Evolutionary conservation across 2,329 filamentous ascomycete genomes (phyloP).

Genomic region (Leptographium galeiforme): DNA sequence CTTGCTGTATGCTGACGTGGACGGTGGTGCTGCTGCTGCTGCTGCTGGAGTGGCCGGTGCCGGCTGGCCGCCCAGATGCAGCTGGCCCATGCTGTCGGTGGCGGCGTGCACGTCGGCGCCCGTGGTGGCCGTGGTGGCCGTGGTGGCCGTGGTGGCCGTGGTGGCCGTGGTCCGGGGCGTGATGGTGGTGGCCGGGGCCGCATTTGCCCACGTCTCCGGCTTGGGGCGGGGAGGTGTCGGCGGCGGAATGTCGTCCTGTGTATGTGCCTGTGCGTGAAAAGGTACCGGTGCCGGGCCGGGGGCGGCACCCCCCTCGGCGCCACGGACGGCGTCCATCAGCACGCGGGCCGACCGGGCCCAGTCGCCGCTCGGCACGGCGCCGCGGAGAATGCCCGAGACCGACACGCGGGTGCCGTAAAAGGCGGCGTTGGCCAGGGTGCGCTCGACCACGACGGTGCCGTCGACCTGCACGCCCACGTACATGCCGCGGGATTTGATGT

Average conservation of each 20-base stretch:
- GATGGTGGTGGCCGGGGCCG: constrained; percentile 2
- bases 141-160: too few species aligned
- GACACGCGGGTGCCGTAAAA: constrained; percentile 59
- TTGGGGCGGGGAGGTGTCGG: background rate
- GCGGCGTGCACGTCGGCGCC: background rate
- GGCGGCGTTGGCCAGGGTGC: constrained; percentile 74
- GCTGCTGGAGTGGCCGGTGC: too few species aligned
- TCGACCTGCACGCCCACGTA: constrained; percentile 81
- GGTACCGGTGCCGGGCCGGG: background rate
- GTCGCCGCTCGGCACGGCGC: constrained; percentile 26
- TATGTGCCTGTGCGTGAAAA: background rate
- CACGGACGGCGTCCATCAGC: background rate
- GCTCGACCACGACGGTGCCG: constrained; percentile 73
- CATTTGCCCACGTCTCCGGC: constrained; percentile 2
- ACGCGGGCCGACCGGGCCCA: constrained; percentile 12
- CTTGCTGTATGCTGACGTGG: constrained; percentile 2
- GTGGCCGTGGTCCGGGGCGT: background rate
- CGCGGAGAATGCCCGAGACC: constrained; percentile 33
- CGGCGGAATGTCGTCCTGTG: background rate
- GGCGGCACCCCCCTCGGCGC: background rate
- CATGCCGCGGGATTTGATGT: constrained; percentile 79
- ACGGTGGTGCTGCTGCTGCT: too few species aligned
- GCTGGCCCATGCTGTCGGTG: background rate
- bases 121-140: background rate
- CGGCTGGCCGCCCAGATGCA: background rate